Evolutionary conservation across 306 rosid genomes (phyloP), one percentile per base, ranked within the genome.

Genomic region (Sicyos baderoa): DNA sequence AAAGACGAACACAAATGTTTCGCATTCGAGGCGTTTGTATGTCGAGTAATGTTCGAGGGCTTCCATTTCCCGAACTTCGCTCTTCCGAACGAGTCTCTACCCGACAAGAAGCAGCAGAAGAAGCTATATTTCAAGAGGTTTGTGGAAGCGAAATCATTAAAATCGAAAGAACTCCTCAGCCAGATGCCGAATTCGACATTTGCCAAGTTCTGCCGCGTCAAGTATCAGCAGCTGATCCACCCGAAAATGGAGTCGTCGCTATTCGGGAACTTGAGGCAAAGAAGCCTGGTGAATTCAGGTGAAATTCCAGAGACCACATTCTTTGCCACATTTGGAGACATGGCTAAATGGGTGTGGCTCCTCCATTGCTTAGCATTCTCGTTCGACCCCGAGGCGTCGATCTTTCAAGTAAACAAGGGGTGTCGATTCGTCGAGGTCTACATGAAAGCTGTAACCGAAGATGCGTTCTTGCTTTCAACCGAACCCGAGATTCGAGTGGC

Each of bases 331-430:
- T 93, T 93, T 64, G 82, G 84, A 4, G 99, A 90, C 42, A 90
- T 93, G 97, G 97, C 95, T 0, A 90, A 84, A 74, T 74, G 90
- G 83, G 86, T 93, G 16, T 90, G 91, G 89, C 88, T 93, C 13
- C 84, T 93, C 1, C 99, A 93, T 59, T 90, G 94, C 79, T 44
- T 93, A 40, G 96, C 91, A 58, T 90, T 88, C 83, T 85, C 90
- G 4, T 82, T 88, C 47, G 77, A 93, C 25, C 82, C 85, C 0
- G 80, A 82, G 74, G 97, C 85, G 17, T 68, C 80, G 11, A 86
- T 90, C 79, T 93, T 93, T 65, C 96, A 84, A 84, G 88, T 82
- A 44, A 72, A 50, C 47, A 86, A 75, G 71, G 99, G 96, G 1
- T 84, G 89, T 52, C 84, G 90, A 73, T 93, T 90, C 74, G 81